Percentiles rank a stretch among this genome's conserved stretches.
Evolutionary conservation across 2,329 filamentous ascomycete species (phyloP).

Genomic region (Aureobasidium sp.): DNA sequence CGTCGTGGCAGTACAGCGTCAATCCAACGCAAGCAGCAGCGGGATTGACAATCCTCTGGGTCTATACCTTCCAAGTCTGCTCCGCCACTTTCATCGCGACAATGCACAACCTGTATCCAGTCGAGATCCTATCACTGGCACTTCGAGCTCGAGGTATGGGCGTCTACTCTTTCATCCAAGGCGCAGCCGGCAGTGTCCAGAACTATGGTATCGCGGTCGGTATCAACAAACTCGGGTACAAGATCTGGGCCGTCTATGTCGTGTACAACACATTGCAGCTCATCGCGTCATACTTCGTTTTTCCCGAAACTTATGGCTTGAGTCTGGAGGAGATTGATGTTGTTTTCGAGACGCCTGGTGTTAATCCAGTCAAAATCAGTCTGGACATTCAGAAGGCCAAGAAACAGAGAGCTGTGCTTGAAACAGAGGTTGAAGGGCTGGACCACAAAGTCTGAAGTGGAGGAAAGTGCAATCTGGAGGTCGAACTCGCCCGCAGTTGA

Average conservation of each 20-base stretch:
- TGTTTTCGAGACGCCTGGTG: slow-evolving; percentile 44
- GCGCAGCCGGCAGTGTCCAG: slow-evolving; percentile 35
- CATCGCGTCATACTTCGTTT: slow-evolving; percentile 41
- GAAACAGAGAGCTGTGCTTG: slow-evolving; percentile 14
- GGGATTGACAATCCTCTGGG: slow-evolving; percentile 38
- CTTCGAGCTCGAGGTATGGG: slow-evolving; percentile 15
- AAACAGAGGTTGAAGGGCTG: background rate
- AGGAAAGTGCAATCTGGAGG: background rate
- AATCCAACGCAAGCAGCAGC: slow-evolving; percentile 27
- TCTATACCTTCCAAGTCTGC: slow-evolving; percentile 42
- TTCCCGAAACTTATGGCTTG: slow-evolving; percentile 43
- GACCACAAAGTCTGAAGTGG: background rate
- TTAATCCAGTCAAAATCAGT: slow-evolving; percentile 37
- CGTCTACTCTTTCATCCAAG: slow-evolving; percentile 37
- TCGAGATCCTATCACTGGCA: background rate
- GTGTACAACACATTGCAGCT: slow-evolving; percentile 42
- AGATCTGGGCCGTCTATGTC: slow-evolving; percentile 45
- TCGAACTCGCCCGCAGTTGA: background rate
- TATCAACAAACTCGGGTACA: slow-evolving; percentile 40
- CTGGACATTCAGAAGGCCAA: slow-evolving; percentile 27
- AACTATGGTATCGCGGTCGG: slow-evolving; percentile 41
- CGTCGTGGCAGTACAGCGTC: slow-evolving; percentile 37
- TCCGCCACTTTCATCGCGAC: slow-evolving; percentile 36
- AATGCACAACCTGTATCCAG: slow-evolving; percentile 6
- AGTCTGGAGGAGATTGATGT: slow-evolving; percentile 50